Evolutionary conservation across 192 early-diverging fungal species (phyloP).

Genomic region (Jimgerdemannia lactiflua): DNA sequence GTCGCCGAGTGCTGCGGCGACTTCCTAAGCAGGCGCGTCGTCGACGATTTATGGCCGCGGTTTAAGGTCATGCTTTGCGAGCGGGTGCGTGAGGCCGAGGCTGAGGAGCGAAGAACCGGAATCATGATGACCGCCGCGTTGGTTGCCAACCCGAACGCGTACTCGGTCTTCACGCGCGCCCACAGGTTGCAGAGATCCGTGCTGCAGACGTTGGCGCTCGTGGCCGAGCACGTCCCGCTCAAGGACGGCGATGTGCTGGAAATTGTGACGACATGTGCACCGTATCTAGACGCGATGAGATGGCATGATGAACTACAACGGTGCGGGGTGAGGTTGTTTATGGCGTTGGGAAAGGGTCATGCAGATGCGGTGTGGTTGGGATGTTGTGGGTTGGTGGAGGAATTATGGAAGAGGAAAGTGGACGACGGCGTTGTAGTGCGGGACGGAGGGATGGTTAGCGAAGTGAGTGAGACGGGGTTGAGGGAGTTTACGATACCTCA

Average conservation of each 20-base stretch:
- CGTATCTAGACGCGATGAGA: conserved; percentile 5
- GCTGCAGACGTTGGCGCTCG: conserved; percentile 17
- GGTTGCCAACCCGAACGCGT: conserved; percentile 6
- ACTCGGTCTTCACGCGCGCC: conserved; percentile 22
- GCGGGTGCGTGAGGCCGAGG: neutral
- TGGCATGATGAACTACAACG: conserved; percentile 18
- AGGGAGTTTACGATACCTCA: neutral
- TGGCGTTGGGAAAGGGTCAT: neutral
- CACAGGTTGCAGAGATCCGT: conserved; percentile 23
- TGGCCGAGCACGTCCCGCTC: conserved; percentile 16
- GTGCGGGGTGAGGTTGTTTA: conserved; percentile 7
- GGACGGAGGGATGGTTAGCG: neutral
- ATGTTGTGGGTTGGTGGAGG: conserved; percentile 2
- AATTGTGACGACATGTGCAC: conserved; percentile 10
- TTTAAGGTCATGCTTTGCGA: conserved; percentile 19
- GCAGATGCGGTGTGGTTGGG: conserved; percentile 23
- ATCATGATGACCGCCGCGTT: neutral
- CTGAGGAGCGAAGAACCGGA: neutral
- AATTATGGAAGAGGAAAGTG: neutral
- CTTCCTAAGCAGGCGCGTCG: conserved; percentile 35
- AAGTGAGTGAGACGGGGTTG: neutral
- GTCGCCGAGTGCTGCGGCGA: conserved; percentile 39
- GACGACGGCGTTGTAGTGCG: neutral
- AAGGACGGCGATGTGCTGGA: conserved; percentile 2
- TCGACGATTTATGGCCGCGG: conserved; percentile 44